Evolutionary conservation across 1,139 yeast species (phyloP).

Genomic region (Nakaseomyces bracarensis): DNA sequence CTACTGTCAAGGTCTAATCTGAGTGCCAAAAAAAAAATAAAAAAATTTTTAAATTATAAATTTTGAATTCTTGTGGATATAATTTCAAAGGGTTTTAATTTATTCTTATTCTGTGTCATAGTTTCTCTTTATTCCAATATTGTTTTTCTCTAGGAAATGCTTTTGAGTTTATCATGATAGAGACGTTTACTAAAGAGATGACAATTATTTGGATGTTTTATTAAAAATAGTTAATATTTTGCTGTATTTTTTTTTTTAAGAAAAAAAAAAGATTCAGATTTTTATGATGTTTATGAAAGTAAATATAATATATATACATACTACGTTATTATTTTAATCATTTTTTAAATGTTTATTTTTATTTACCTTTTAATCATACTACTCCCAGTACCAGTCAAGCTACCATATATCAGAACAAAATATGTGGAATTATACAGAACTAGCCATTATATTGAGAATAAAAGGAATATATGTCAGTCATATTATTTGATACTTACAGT

Average conservation of each 20-base stretch:
- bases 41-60: neutral
- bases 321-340: no score
- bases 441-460: no score
- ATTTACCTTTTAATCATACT: neutral
- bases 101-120: slow-evolving; percentile 5
- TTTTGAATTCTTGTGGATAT: neutral
- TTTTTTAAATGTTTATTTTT: neutral
- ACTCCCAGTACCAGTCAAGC: no score
- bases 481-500: no score
- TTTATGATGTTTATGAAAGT: slow-evolving; percentile 7
- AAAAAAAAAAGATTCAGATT: no score
- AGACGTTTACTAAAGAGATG: neutral
- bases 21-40: no score
- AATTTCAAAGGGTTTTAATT: neutral
- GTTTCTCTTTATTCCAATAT: neutral
- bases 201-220: neutral
- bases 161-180: no score
- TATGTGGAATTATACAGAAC: no score
- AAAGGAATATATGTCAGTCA: no score
- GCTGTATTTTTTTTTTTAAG: neutral
- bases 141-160: neutral
- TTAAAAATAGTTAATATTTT: slow-evolving; percentile 1
- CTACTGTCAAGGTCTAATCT: slow-evolving; percentile 22
- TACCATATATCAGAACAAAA: no score
- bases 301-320: neutral